phyloP scores from a whole-genome alignment of 2,329 filamentous ascomycete genomes.

The Xylaria multiplex region DNA sequence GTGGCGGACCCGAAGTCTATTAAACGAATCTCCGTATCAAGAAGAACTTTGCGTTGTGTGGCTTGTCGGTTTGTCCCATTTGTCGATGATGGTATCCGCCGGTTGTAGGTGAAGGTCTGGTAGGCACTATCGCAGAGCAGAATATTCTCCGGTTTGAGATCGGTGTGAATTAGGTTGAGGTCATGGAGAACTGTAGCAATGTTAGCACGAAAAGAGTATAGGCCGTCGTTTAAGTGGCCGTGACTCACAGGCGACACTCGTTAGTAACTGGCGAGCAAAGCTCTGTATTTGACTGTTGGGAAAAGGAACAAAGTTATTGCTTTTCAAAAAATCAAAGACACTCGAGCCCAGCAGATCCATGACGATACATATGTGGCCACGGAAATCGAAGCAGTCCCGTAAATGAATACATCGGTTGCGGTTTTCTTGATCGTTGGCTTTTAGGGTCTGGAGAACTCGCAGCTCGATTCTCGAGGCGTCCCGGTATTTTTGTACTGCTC shows the following conservation, averaged over 20 bases:
- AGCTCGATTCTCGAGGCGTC: slow-evolving; percentile 96
- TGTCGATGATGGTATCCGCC: slow-evolving; percentile 74
- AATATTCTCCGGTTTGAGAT: slow-evolving; percentile 77
- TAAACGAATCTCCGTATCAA: slow-evolving; percentile 75
- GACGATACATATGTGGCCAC: slow-evolving; percentile 92
- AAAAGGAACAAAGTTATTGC: slow-evolving; percentile 94
- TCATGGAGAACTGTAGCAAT: slow-evolving; percentile 81
- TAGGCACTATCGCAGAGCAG: slow-evolving; percentile 72
- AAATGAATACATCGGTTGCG: slow-evolving; percentile 97
- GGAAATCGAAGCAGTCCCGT: slow-evolving; percentile 95
- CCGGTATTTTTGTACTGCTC: slow-evolving; percentile 97
- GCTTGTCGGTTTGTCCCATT: slow-evolving; percentile 68
- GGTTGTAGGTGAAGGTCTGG: slow-evolving; percentile 76
- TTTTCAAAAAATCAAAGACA: slow-evolving; percentile 97
- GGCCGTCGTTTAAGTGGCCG: not conserved
- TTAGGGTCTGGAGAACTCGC: slow-evolving; percentile 88
- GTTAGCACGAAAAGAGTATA: slow-evolving; percentile 40
- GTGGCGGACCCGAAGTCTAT: slow-evolving; percentile 79
- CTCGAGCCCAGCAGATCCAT: slow-evolving; percentile 87
- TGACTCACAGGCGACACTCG: slow-evolving; percentile 93
- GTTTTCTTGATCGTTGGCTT: slow-evolving; percentile 90
- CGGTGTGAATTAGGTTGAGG: slow-evolving; percentile 94
- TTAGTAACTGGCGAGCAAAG: slow-evolving; percentile 94
- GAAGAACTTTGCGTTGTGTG: slow-evolving; percentile 70
- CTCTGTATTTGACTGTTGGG: slow-evolving; percentile 98